phyloP scores from a whole-genome alignment of 257 asterid species.

The Orobanche coerulescens region DNA sequence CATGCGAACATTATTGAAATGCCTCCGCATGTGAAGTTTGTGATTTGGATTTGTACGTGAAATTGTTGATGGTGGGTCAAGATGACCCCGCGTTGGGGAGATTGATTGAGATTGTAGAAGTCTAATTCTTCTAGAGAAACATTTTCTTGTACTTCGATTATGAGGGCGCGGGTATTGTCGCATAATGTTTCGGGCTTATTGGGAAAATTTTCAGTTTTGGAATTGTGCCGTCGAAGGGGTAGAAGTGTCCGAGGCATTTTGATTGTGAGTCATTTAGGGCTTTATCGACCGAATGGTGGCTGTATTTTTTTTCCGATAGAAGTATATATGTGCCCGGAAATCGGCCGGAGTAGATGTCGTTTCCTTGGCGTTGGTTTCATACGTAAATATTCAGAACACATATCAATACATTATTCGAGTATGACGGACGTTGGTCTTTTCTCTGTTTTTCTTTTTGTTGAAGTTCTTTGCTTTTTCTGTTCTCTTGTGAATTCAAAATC shows the following conservation, averaged over 20 bases:
- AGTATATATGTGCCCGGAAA: constrained; percentile 54
- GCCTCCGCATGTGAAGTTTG: constrained; percentile 36
- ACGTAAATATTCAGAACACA: too few relatives aligned
- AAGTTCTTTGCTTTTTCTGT: too few relatives aligned
- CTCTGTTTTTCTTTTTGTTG: too few relatives aligned
- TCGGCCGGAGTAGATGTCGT: too few relatives aligned
- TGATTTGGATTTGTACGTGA: constrained; percentile 40
- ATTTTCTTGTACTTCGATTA: constrained; percentile 39
- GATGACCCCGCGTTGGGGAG: constrained; percentile 34
- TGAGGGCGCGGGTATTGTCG: constrained; percentile 39
- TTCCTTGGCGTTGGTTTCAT: too few relatives aligned
- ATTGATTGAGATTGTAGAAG: constrained; percentile 38
- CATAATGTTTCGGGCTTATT: constrained; percentile 47
- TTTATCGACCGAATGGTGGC: neutral
- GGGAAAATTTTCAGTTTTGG: constrained; percentile 29
- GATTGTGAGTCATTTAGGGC: constrained; percentile 36
- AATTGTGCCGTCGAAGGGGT: constrained; percentile 48
- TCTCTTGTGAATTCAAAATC: too few relatives aligned
- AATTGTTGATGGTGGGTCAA: constrained; percentile 23
- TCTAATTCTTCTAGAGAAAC: constrained; percentile 29
- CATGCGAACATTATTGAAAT: constrained; percentile 41
- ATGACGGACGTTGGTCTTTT: too few relatives aligned
- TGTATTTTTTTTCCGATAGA: constrained; percentile 23
- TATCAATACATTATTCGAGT: too few relatives aligned
- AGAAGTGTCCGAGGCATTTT: constrained; percentile 36